Conservation (phyloP, 1,139 yeast species). For the Sugiyamaella japonica region DNA sequence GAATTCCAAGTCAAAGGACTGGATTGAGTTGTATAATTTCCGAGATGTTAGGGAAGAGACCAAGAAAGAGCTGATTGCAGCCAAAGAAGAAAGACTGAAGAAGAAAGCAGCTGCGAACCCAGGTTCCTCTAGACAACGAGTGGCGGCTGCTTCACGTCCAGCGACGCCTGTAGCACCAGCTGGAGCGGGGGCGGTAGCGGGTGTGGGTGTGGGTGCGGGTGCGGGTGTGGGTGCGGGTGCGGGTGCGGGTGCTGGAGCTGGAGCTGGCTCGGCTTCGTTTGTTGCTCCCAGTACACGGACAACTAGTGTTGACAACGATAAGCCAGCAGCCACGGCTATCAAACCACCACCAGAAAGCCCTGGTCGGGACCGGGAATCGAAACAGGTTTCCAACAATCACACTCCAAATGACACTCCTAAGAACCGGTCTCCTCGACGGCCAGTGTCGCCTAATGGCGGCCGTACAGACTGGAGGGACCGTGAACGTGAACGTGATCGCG, state of each 20-base stretch:
- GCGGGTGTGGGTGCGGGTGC: neutral
- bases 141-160: neutral
- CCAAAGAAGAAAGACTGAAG: conserved; percentile 21
- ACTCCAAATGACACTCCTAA: conserved; percentile 9
- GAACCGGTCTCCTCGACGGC: conserved; percentile 8
- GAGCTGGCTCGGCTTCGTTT: neutral
- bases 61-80: conserved; percentile 27
- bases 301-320: neutral
- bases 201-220: neutral
- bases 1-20: conserved; percentile 54
- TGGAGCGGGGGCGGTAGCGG: too few relatives aligned
- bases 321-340: neutral
- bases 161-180: neutral
- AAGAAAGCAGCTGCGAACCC: neutral
- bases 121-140: neutral
- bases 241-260: too few relatives aligned
- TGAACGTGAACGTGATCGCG: conserved; percentile 17
- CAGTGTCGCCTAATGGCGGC: conserved; percentile 11
- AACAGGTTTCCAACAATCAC: neutral
- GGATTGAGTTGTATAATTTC: conserved; percentile 49
- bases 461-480: conserved; percentile 17
- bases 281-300: neutral
- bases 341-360: conserved; percentile 3
- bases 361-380: conserved; percentile 5
- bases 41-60: conserved; percentile 29